Percentiles rank a stretch among this genome's conserved stretches.
phyloP scores from a whole-genome alignment of 768 basidiomycete genomes.

The Sarcodon aspratus region DNA sequence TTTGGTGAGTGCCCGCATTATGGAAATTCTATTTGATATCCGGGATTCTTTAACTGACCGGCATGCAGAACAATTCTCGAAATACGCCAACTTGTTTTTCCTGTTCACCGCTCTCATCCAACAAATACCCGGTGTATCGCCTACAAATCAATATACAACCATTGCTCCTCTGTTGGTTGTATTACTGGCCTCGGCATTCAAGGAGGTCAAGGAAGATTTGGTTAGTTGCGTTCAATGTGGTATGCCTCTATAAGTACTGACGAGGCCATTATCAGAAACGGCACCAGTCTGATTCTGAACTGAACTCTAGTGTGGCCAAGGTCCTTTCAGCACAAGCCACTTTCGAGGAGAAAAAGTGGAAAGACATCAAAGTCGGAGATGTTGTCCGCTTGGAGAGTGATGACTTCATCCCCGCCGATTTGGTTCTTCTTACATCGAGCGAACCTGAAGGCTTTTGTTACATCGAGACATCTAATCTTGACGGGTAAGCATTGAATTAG shows the following conservation, averaged over 20 bases:
- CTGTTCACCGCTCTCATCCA: constrained; percentile 95
- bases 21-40: neutral
- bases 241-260: neutral
- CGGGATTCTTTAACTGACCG: neutral
- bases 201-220: constrained; percentile 91
- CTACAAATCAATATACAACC: constrained; percentile 91
- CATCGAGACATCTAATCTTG: constrained; percentile 79
- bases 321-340: constrained; percentile 51
- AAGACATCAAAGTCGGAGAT: constrained; percentile 57
- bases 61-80: constrained; percentile 84
- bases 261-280: constrained; percentile 55
- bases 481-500: constrained; percentile 15
- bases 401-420: constrained; percentile 93
- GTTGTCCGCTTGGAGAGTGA: constrained; percentile 84
- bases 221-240: constrained; percentile 28
- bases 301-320: constrained; percentile 76
- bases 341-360: constrained; percentile 77
- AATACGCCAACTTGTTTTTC: constrained; percentile 98
- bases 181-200: constrained; percentile 86
- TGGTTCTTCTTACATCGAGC: constrained; percentile 76
- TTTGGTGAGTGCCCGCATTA: constrained; percentile 42
- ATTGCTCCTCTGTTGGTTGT: constrained; percentile 86
- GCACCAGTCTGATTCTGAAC: constrained; percentile 86
- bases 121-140: constrained; percentile 96
- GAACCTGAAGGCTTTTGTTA: constrained; percentile 98